Base-by-base conservation (phyloP, 2,329 filamentous ascomycete genomes). In the Alternaria brassicae region DNA sequence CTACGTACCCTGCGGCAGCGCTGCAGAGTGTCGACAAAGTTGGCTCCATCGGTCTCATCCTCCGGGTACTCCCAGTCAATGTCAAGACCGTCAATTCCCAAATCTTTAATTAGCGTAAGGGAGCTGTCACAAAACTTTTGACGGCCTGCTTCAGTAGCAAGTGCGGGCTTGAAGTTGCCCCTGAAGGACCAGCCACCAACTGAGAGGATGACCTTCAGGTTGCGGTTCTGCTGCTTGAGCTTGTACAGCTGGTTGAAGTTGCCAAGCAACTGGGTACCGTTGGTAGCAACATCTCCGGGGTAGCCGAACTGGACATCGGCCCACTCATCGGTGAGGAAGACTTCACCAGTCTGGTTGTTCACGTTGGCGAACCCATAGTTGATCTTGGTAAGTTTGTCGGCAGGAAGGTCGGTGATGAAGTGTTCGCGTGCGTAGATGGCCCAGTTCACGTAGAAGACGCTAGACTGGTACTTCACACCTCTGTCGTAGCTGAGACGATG, bases 351-450 rank as follows among this genome's bases (percentile, higher is more conserved):
- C 4, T 84, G 86, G 8, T 94, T 91, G 4, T 87, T 86, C 51
- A 97, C 85, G 74, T 97, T 96, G 73, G 92, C 93, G 79, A 97
- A 97, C 15, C 92, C 86, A 70, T 97, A 97, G 21, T 97, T 86
- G 12, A 97, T 79, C 73, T 97, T 94, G 0, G 93, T 97, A 48
- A 97, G 85, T 56, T 92, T 90, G 56, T 93, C 86, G 5, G 85
- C 86, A 0, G 91, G 91, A 3, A 98, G 85, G 74, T 97, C 88
- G 72, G 95, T 91, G 0, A 93, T 92, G 19, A 88, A 86, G 74
- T 94, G 89, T 68, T 93, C 89, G 57, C 93, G 88, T 45, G 82
- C 92, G 77, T 97, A 97, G 68, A 96, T 94, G 62, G 91, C 76
- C 85, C 88, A 91, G 78, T 91, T 91, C 63, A 90, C 87, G 71